A percentile compares a stretch with the other conserved stretches of the same genome.
These are phyloP conservation scores for Simplicillium aogashimaense DNA, from an alignment of 2,329 filamentous ascomycete species.

Conservation along the genomic window DNA sequence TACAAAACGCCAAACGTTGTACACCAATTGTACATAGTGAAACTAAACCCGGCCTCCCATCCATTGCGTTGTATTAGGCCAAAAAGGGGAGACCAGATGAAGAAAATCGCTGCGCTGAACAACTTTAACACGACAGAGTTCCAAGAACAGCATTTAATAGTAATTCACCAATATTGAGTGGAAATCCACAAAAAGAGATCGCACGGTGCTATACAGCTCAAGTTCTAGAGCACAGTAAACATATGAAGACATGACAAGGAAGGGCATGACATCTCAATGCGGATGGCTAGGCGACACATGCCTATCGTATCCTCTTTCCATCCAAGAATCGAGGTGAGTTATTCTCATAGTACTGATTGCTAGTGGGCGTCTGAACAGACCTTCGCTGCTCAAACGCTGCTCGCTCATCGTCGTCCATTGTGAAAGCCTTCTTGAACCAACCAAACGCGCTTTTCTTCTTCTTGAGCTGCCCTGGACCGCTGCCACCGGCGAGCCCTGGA, in stretches of 20 bases:
- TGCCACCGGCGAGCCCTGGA: slow-evolving; percentile 20
- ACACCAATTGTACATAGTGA: slow-evolving; percentile 4
- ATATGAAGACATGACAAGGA: too few relatives aligned
- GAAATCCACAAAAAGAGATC: too few relatives aligned
- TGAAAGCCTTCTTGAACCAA: slow-evolving; percentile 60
- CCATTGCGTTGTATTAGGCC: too few relatives aligned
- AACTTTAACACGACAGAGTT: too few relatives aligned
- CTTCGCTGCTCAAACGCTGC: slow-evolving; percentile 48
- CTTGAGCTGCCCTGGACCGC: slow-evolving; percentile 30
- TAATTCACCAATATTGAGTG: too few relatives aligned
- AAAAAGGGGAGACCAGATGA: too few relatives aligned
- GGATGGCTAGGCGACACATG: not conserved
- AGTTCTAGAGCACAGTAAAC: too few relatives aligned
- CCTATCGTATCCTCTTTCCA: slow-evolving; percentile 35
- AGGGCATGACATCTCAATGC: too few relatives aligned
- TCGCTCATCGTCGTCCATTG: slow-evolving; percentile 53
- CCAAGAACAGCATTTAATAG: too few relatives aligned
- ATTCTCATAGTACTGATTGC: slow-evolving; percentile 38
- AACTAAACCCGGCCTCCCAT: too few relatives aligned
- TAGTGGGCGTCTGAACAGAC: slow-evolving; percentile 26
- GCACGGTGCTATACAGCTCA: too few relatives aligned
- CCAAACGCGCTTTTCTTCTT: slow-evolving; percentile 60
- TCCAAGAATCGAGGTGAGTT: slow-evolving; percentile 45
- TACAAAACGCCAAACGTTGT: slow-evolving; percentile 1
- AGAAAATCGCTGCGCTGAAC: too few relatives aligned